A percentile compares a stretch with the other conserved stretches of the same genome.
Evolutionary conservation across 2,329 filamentous ascomycete genomes (phyloP).

Genomic region (Colletotrichum lini): DNA sequence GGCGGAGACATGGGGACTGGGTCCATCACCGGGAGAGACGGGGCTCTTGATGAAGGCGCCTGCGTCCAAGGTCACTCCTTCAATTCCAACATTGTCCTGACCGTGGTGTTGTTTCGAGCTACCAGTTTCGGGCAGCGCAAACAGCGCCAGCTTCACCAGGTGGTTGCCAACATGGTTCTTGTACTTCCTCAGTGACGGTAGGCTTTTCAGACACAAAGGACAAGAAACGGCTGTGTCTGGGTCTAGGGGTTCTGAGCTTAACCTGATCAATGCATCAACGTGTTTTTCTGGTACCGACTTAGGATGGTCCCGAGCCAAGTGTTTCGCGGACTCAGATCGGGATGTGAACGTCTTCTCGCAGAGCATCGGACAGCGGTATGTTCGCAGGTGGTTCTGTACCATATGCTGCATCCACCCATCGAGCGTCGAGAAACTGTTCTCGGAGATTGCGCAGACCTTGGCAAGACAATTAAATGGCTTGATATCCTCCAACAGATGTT

Average conservation of each 20-base stretch:
- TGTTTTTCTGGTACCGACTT: fast-evolving
- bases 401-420: slow-evolving; percentile 47
- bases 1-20: no score
- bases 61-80: not conserved
- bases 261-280: fast-evolving
- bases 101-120: not conserved
- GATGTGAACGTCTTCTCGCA: fast-evolving
- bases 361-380: not conserved
- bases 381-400: slow-evolving; percentile 43
- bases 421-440: slow-evolving; percentile 43
- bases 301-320: fast-evolving
- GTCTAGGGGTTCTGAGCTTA: fast-evolving
- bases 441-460: slow-evolving; percentile 45
- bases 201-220: not conserved
- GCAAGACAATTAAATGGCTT: slow-evolving; percentile 55
- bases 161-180: not conserved
- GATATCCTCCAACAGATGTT: slow-evolving; percentile 56
- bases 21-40: no score
- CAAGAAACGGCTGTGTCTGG: fast-evolving
- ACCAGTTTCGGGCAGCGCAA: not conserved
- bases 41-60: no score
- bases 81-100: not conserved
- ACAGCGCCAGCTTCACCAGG: not conserved
- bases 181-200: not conserved
- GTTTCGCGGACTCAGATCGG: not conserved